Conservation (phyloP, 1,139 yeast genomes). For the Kurtzmaniella quercitrusa region DNA sequence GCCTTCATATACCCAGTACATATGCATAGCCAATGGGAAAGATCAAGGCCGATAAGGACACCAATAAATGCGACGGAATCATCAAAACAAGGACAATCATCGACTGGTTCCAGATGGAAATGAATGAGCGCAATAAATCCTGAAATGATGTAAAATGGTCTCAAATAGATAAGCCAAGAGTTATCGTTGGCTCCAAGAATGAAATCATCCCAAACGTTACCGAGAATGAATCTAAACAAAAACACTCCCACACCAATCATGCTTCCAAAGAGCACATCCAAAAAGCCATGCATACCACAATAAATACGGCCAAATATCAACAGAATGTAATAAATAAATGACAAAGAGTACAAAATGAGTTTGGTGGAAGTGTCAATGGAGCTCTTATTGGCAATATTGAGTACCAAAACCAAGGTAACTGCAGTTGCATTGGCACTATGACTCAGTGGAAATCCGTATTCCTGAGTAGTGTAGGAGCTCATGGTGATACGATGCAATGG, state of each 20-base stretch:
- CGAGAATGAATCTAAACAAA: conserved; percentile 34
- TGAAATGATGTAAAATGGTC: conserved; percentile 37
- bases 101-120: conserved; percentile 81
- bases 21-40: conserved; percentile 47
- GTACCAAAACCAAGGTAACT: conserved; percentile 52
- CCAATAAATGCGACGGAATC: conserved; percentile 94
- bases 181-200: background rate
- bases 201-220: conserved; percentile 35
- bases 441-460: conserved; percentile 92
- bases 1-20: conserved; percentile 22
- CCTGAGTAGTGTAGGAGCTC: conserved; percentile 84
- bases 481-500: conserved; percentile 87
- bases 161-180: conserved; percentile 15
- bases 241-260: conserved; percentile 54
- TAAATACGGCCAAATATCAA: conserved; percentile 79
- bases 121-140: conserved; percentile 52
- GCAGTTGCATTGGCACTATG: conserved; percentile 93
- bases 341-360: conserved; percentile 12
- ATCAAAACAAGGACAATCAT: conserved; percentile 94
- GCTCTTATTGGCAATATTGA: conserved; percentile 8
- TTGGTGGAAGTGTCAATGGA: conserved; percentile 4
- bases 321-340: conserved; percentile 54
- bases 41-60: conserved; percentile 72
- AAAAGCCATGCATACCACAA: conserved; percentile 96
- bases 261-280: conserved; percentile 69